Percentiles rank a stretch among this genome's conserved stretches.
Evolutionary conservation across 2,329 filamentous ascomycete genomes (phyloP).

Genomic region (Botrytis medusae): DNA sequence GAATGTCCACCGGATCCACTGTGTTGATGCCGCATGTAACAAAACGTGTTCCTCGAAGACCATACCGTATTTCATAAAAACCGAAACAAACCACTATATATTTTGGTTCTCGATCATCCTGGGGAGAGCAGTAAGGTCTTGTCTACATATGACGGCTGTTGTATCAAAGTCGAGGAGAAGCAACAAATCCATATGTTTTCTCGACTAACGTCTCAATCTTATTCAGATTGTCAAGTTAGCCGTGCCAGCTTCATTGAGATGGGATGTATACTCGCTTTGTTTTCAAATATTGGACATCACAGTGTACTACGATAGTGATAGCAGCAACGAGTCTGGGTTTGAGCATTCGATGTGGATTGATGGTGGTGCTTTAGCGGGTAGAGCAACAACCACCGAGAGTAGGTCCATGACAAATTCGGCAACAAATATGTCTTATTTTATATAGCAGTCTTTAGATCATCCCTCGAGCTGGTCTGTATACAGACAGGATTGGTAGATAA

Average conservation of each 20-base stretch:
- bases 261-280: neutral
- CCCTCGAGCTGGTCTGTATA: neutral
- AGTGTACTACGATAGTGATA: neutral
- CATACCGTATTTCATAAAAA: too few species aligned
- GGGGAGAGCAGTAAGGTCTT: neutral
- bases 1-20: neutral
- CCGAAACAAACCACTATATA: neutral
- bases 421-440: neutral
- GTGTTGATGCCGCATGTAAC: neutral
- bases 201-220: neutral
- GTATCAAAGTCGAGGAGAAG: neutral
- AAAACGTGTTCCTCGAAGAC: neutral
- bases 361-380: neutral
- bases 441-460: neutral
- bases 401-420: neutral
- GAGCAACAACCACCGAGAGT: neutral
- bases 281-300: neutral
- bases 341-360: neutral
- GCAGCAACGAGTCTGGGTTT: neutral
- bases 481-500: neutral
- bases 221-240: neutral
- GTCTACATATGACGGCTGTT: too few species aligned
- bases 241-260: neutral
- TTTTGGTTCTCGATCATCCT: neutral
- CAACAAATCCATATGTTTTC: neutral